Evolutionary conservation across 2,329 filamentous ascomycete species (phyloP).

Genomic region (Aspergillus ochraceoroseus): DNA sequence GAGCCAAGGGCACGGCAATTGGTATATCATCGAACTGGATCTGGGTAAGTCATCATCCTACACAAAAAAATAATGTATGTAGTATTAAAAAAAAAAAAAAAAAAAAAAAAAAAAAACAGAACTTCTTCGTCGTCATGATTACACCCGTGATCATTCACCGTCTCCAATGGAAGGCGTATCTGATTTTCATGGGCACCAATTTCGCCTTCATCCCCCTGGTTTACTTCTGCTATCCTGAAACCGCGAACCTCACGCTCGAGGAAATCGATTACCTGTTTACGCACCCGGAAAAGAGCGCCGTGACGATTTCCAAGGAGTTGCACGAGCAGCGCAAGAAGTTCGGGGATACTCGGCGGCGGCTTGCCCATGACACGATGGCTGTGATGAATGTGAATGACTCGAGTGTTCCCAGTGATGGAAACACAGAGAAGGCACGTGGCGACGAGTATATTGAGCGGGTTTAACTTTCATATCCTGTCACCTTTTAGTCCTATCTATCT

Average conservation of each 20-base stretch:
- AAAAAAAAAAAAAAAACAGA: constrained; percentile 19
- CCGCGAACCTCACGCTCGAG: constrained; percentile 40
- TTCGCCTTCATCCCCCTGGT: constrained; percentile 35
- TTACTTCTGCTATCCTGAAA: constrained; percentile 47
- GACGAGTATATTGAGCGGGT: constrained; percentile 21
- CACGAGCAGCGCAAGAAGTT: constrained; percentile 18
- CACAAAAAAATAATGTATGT: not conserved
- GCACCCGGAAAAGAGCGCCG: constrained; percentile 16
- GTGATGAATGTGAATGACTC: constrained; percentile 4
- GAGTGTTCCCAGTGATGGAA: not conserved
- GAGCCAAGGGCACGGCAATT: constrained; percentile 47
- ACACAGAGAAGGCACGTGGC: constrained; percentile 7
- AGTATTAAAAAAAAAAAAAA: not conserved
- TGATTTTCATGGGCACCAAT: constrained; percentile 37
- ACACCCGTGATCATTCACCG: constrained; percentile 33
- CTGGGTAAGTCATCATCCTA: constrained; percentile 23
- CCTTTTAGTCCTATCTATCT: too few relatives aligned
- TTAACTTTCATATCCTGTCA: too few relatives aligned
- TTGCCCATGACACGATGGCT: constrained; percentile 1
- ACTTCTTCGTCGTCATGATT: constrained; percentile 44
- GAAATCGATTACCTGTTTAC: constrained; percentile 44
- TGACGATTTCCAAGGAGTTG: constrained; percentile 20
- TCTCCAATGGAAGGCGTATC: constrained; percentile 35
- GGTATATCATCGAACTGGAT: constrained; percentile 45
- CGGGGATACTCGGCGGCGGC: constrained; percentile 9